Evolutionary conservation across 1,139 yeast genomes (phyloP), one percentile per base, ranked within the genome.

Genomic region (Suhomyces ambrosiae): DNA sequence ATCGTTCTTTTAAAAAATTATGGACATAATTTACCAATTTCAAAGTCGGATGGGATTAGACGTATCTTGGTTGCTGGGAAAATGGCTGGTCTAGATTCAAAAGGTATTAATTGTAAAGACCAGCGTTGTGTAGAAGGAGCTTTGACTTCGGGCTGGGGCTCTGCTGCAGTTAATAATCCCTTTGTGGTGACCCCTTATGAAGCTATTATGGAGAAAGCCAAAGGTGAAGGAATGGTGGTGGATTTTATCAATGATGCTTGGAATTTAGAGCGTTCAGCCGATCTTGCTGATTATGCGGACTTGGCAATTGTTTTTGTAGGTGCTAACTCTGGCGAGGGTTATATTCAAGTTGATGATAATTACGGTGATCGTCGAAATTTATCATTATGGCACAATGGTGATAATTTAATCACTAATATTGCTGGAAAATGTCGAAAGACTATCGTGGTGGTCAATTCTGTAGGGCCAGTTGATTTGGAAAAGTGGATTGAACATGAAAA

Each of bases 341-440:
- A 69, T 49, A 64, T 76, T 32, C 71, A 67, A 44, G 79, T 79
- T 23, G 85, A 79, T 48, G 75, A 71, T 14, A 80, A 79, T 46
- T 75, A 57, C 50, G 85, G 85, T n/a, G 86, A 80, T 51, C 56
- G 85, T 23, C 68, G 71, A 48, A 78, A 80, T 50, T 55, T 70
- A 12, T 67, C 82, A 0, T 56, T 80, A 36, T 80, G 85, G 85
- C 76, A 77, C 46, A 76, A 77, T 46, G 83, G 82, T 3, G 85
- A 80, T 45, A 71, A 68, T 32, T 61, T 79, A 41, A 79, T 80
- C 37, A 55, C 63, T 24, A 63, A 56, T 23, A 68, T 80, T 32
- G 76, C 82, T 1, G 65, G 61, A 27, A 64, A 63, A 41, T 75
- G 80, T 48, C 61, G 61, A 23, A 79, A 77, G 49, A 79, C 82